Evolutionary conservation across 23 red algal species (phyloP), one percentile per base, ranked within the genome.

Genomic region (Pyropia haitanensis): DNA sequence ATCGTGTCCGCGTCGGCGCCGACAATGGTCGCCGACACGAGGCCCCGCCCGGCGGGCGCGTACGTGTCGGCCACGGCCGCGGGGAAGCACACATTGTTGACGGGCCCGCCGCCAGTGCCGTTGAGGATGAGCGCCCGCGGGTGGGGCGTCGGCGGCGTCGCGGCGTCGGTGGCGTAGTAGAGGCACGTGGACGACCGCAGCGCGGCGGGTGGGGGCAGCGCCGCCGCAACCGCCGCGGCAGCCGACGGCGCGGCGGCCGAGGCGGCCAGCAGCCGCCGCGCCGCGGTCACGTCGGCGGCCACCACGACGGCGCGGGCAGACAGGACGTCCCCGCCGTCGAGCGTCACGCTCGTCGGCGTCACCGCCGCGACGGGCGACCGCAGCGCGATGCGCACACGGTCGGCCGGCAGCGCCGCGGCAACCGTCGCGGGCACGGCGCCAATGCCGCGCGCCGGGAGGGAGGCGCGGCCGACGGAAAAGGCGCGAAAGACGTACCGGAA

Each of bases 31-130:
- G 68, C 73, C 5, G 85, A 90, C 52, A 98, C 73, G 23, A 98
- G 73, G 0, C 71, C 71, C 71, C 73, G 66, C 4, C 76, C 80
- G 1, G 56, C 57, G 14, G 94, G 94, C 4, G 94, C 94, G 53
- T 87, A 90, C 17, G 56, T 60, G n/a, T 60, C 66, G 15, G 66
- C 66, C 3, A 98, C 83, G 24, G 69, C 48, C 15, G 72, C 65
- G 13, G 86, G 86, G 26, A 98, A 83, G 48, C 77, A 87, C 70
- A 91, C 60, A 59, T 98, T 85, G 61, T 91, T 91, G 27, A 98
- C 76, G 14, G 49, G 75, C 10, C 65, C 68, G 16, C 64, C 74
- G 27, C 14, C 46, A 27, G 71, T 73, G 20, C 84, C 94, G 52
- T 86, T 90, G 18, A 96, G 61, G 22, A 89, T 22, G 20, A 96